Base-by-base conservation (phyloP, 768 basidiomycete genomes). In the Dioszegia crocea region DNA sequence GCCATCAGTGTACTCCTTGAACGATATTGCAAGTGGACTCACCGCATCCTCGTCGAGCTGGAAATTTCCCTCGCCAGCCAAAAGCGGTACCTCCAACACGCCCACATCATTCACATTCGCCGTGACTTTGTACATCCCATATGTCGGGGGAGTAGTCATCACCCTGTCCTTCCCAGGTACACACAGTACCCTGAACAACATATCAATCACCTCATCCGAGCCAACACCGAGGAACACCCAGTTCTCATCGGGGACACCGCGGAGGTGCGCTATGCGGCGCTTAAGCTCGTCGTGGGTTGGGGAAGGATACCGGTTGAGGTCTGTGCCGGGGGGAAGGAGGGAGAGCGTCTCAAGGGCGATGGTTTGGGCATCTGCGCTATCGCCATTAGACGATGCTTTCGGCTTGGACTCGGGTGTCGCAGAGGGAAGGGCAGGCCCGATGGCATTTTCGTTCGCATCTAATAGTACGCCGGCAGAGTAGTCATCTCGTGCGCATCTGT, bases 361-460 rank as follows among this genome's bases (percentile, higher is more conserved):
- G 33, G 52, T 14, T 16, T 52, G 38, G 8, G 33, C 56, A 3
- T 55, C n/a, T n/a, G n/a, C n/a, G n/a, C n/a, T n/a, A n/a, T n/a
- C n/a, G n/a, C n/a, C n/a, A n/a, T n/a, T n/a, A n/a, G 9, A 57
- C 52, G 14, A 52, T 43, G 33, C 47, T 14, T 16, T 52, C 36
- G 27, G 44, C 48, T 2, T 24, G 53, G 16, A 21, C 29, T 30
- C n/a, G n/a, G n/a, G 21, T 38, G 29, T 24, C 23, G 54, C 29
- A 2, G 78, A 44, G 24, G 81, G 78, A 36, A 97, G 87, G 1
- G 89, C 86, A 72, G 89, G 89, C 0, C 96, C 94, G 33, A 92
- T 82, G 0, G 94, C 84, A 74, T 99, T 98, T 80, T 99, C 96
- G 78, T 99, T 99, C 14, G 96, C 96, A 66, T 99, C 96, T 21